A percentile compares a stretch with the other conserved stretches of the same genome.
These are phyloP conservation scores for Aegilops longissima DNA, from an alignment of 176 grass and related monocot genomes.

Conservation along the genomic window DNA sequence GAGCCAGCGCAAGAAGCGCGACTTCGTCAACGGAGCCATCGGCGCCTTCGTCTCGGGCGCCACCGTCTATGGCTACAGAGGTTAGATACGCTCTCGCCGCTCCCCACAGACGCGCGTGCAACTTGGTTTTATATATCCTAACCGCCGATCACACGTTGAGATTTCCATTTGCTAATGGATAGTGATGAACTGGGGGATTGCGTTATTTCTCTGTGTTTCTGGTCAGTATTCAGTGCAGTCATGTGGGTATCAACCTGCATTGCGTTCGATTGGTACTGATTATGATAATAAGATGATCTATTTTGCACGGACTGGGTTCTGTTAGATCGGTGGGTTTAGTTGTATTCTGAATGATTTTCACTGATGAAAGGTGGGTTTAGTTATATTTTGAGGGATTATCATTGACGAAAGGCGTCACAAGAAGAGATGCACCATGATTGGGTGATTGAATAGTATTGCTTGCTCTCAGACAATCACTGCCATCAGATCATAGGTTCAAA, in stretches of 20 bases:
- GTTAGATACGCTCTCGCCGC: constrained; percentile 31
- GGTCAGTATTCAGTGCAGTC: not conserved
- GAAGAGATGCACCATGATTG: not conserved
- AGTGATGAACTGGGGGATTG: not conserved
- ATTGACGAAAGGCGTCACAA: not conserved
- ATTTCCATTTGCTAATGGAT: not conserved
- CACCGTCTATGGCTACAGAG: constrained; percentile 81
- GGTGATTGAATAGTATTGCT: not conserved
- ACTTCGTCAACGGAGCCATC: constrained; percentile 81
- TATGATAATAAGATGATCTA: not conserved
- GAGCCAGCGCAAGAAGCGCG: constrained; percentile 87
- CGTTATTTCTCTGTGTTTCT: not conserved
- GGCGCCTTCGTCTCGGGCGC: constrained; percentile 90
- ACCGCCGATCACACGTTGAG: not conserved
- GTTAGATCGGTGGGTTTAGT: not conserved
- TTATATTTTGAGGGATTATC: not conserved
- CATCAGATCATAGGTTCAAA: not conserved
- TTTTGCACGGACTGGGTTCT: not conserved
- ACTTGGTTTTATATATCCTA: not conserved
- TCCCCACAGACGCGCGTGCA: not conserved
- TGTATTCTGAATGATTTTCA: not conserved
- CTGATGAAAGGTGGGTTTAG: not conserved
- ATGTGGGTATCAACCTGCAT: not conserved
- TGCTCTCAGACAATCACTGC: not conserved
- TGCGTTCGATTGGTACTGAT: not conserved